Evolutionary conservation across 768 basidiomycete species (phyloP).

Genomic region (Cytidiella melzeri): DNA sequence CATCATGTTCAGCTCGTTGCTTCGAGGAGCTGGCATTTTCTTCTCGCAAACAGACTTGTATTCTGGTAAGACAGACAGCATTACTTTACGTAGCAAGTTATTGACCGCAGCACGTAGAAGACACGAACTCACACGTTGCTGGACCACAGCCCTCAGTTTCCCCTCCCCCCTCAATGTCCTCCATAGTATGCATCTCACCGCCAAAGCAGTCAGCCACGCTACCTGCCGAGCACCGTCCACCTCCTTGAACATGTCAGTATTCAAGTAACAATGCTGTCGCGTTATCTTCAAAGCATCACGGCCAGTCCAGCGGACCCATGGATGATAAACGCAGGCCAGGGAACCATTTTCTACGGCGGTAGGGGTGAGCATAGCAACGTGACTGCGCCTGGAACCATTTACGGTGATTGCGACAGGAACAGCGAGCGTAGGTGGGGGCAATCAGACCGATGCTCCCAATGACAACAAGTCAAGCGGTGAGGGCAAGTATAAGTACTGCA

Average conservation of each 20-base stretch:
- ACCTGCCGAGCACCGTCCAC: conserved; percentile 1
- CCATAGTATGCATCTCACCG: conserved; percentile 10
- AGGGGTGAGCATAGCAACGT: too few species aligned
- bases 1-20: background rate
- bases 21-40: background rate
- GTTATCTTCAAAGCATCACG: conserved; percentile 4
- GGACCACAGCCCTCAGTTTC: conserved; percentile 12
- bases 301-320: too few species aligned
- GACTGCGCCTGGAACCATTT: too few species aligned
- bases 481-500: too few species aligned
- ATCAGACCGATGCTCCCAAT: too few species aligned
- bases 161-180: conserved; percentile 8
- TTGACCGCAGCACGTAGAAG: background rate
- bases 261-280: background rate
- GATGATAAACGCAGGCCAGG: too few species aligned
- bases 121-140: background rate
- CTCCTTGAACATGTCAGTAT: background rate
- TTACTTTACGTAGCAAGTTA: too few species aligned
- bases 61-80: background rate
- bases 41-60: background rate
- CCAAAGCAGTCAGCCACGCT: background rate
- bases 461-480: too few species aligned
- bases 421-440: too few species aligned
- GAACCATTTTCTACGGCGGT: too few species aligned
- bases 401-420: too few species aligned